Evolutionary conservation across 352 stramenopile genomes (phyloP), one percentile per base, ranked within the genome.

Genomic region (Phytophthora chlamydospora): DNA sequence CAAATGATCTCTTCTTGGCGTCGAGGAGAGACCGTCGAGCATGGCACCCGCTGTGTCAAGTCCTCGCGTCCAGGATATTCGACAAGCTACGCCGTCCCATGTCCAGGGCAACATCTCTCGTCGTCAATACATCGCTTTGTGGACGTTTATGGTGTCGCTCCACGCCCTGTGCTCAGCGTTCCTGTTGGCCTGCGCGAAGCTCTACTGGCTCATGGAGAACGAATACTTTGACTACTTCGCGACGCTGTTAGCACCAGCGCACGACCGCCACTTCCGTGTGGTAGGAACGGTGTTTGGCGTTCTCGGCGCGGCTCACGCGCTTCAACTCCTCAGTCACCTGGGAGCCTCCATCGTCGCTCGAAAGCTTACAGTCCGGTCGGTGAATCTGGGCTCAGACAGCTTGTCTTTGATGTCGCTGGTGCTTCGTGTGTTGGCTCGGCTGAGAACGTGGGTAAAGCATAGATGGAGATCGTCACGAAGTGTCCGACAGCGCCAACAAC

Each of bases 161-260:
- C 53, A 67, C 43, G 32, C 38, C 29, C 4, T 54, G 4, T 73
- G 71, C 21, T 52, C 58, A 24, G 11, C 52, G 0, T 81, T 70
- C 11, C 66, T 79, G 11, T 31, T 71, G 14, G n/a, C 12, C 0
- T 45, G 39, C 1, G 51, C 51, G 1, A 58, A 68, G 1, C 42
- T 78, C 0, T 68, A 82, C 40, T 68, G 65, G 57, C 54, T 73
- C 7, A 60, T 80, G 43, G 61, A 72, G 31, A 64, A 73, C 11
- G 62, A 74, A 19, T 79, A 67, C 38, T 66, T 81, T 43, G 42
- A 40, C 39, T 82, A 79, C 51, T 79, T 79, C 45, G 59, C 63
- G 3, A 41, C 62, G 4, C 32, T 84, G 13, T 49, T 81, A 12
- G 57, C 45, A 0, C 53, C 72, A 11, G 39, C 14, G 33, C 32